These are phyloP conservation scores for Pterocarpus macrocarpus DNA, from an alignment of 306 rosid species.

Conservation along the genomic window DNA sequence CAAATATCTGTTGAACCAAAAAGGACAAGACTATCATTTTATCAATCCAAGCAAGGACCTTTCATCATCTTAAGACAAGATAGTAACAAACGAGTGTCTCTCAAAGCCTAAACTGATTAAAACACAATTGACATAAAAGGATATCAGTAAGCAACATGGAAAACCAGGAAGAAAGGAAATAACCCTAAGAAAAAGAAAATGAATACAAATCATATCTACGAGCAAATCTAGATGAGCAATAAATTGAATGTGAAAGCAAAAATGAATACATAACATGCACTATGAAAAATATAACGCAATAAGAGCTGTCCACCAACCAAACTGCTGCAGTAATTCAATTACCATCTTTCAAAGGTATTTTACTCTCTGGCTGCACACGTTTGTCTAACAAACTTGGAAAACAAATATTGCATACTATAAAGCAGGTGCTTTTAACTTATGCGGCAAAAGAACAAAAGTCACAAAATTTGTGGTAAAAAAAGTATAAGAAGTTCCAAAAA, in stretches of 20 bases:
- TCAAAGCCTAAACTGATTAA: constrained; percentile 1
- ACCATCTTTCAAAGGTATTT: not conserved
- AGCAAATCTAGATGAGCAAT: not conserved
- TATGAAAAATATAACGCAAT: not conserved
- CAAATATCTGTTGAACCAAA: constrained; percentile 49
- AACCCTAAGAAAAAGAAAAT: not conserved
- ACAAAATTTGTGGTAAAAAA: not conserved
- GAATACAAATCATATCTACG: not conserved
- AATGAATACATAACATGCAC: not conserved
- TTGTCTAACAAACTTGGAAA: not conserved
- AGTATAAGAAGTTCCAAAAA: not conserved
- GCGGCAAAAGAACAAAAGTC: not conserved
- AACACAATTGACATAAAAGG: constrained; percentile 10
- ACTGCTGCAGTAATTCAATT: constrained; percentile 5
- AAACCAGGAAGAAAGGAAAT: constrained; percentile 11
- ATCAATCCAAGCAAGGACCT: constrained; percentile 15
- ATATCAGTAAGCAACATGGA: not conserved
- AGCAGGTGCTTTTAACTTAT: not conserved
- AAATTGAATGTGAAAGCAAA: not conserved
- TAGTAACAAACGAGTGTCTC: not conserved
- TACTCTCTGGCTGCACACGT: not conserved
- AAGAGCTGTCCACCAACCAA: not conserved
- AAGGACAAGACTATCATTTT: not conserved
- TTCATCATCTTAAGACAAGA: not conserved
- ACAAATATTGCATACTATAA: not conserved